These are phyloP conservation scores for Narthecium ossifragum DNA, from an alignment of 106 monocot genomes.

Conservation along the genomic window DNA sequence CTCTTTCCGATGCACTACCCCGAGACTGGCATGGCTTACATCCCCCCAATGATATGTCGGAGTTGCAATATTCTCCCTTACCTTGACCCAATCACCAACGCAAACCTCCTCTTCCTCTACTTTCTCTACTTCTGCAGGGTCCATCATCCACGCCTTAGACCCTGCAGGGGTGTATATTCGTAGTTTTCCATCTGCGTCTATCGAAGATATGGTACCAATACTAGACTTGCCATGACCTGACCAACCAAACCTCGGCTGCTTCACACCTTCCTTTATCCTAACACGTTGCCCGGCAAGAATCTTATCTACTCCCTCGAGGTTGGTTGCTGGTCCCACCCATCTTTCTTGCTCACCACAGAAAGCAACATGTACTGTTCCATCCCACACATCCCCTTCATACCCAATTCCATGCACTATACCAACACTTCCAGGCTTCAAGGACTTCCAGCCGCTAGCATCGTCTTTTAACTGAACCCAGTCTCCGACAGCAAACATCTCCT, in stretches of 20 bases:
- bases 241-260: conserved; percentile 97
- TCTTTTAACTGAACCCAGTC: conserved; percentile 83
- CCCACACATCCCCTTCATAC: conserved; percentile 67
- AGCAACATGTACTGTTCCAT: conserved; percentile 75
- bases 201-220: conserved; percentile 80
- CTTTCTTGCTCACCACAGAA: conserved; percentile 96
- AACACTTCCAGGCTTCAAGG: conserved; percentile 72
- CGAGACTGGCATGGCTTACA: conserved; percentile 65
- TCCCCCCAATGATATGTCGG: conserved; percentile 97
- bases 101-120: conserved; percentile 71
- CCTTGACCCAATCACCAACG: conserved; percentile 94
- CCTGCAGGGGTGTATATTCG: conserved; percentile 83
- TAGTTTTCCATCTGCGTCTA: conserved; percentile 90
- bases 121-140: conserved; percentile 81
- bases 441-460: conserved; percentile 44
- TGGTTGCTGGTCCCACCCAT: conserved; percentile 61
- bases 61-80: conserved; percentile 44
- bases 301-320: conserved; percentile 50
- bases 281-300: conserved; percentile 65
- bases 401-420: conserved; percentile 87
- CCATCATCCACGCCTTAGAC: conserved; percentile 88
- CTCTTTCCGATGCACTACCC: conserved; percentile 78
- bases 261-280: conserved; percentile 56
- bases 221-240: conserved; percentile 74
- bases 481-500: conserved; percentile 76